phyloP scores from a whole-genome alignment of 2,329 filamentous ascomycete species.

The Fusarium multiceps region DNA sequence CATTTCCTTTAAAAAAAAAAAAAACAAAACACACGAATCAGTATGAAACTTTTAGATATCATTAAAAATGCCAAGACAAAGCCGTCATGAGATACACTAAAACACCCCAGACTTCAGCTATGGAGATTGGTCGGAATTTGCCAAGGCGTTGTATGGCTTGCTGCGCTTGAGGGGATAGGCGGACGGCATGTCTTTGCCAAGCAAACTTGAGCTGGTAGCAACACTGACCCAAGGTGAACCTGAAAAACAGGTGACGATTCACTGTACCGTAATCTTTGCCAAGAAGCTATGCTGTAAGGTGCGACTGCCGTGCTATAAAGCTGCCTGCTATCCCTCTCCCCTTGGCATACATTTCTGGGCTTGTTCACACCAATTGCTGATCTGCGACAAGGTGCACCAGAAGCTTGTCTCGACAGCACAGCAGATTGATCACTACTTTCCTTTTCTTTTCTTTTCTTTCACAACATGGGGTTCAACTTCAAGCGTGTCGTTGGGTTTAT shows the following conservation, averaged over 20 bases:
- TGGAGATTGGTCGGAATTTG: neutral
- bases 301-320: neutral
- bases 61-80: neutral
- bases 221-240: neutral
- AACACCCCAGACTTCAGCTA: neutral
- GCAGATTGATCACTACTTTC: too few relatives aligned
- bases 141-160: neutral
- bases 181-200: neutral
- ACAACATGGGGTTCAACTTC: neutral
- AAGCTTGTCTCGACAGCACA: neutral
- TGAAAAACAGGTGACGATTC: neutral
- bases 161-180: neutral
- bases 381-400: neutral
- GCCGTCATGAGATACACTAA: neutral
- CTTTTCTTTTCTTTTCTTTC: neutral
- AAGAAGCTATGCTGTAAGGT: neutral
- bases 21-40: neutral
- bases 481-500: neutral
- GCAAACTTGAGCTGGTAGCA: neutral
- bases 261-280: neutral
- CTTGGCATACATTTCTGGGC: neutral
- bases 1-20: too few relatives aligned
- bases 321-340: neutral
- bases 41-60: accelerated
- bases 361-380: neutral